phyloP scores from a whole-genome alignment of 2,329 filamentous ascomycete species.

The Claviceps arundinis region DNA sequence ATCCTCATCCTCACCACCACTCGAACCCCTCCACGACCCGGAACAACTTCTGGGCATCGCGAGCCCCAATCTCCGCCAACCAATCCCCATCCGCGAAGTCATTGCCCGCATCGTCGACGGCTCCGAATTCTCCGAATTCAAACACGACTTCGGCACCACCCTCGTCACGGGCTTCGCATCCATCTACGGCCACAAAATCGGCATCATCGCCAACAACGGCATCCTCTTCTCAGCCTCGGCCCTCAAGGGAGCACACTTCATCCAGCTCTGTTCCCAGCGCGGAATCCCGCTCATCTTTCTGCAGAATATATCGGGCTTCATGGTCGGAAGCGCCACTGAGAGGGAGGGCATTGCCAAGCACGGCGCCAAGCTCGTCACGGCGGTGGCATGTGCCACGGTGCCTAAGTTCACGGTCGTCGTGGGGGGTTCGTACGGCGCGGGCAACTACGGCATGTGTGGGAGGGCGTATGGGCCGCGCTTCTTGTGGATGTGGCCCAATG shows the following conservation, averaged over 20 bases:
- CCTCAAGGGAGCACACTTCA: slow-evolving; percentile 92
- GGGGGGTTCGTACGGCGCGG: slow-evolving; percentile 84
- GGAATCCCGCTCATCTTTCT: slow-evolving; percentile 84
- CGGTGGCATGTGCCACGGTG: slow-evolving; percentile 84
- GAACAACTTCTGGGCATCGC: slow-evolving; percentile 79
- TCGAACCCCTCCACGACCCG: slow-evolving; percentile 68
- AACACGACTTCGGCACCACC: slow-evolving; percentile 76
- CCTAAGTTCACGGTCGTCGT: slow-evolving; percentile 96
- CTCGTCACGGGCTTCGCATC: slow-evolving; percentile 83
- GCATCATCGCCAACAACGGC: slow-evolving; percentile 91
- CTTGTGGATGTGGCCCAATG: slow-evolving; percentile 95
- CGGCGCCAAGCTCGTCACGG: slow-evolving; percentile 90
- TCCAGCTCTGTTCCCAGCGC: slow-evolving; percentile 84
- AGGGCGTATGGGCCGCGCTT: slow-evolving; percentile 85
- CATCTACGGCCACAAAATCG: slow-evolving; percentile 82
- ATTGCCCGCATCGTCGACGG: slow-evolving; percentile 90
- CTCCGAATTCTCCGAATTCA: slow-evolving; percentile 86
- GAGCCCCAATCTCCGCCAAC: slow-evolving; percentile 75
- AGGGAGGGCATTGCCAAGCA: slow-evolving; percentile 95
- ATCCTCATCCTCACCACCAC: slow-evolving; percentile 31
- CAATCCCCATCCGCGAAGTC: slow-evolving; percentile 76
- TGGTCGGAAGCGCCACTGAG: slow-evolving; percentile 90
- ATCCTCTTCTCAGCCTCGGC: slow-evolving; percentile 84
- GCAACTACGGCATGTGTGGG: slow-evolving; percentile 98
- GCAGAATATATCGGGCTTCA: slow-evolving; percentile 96